These are phyloP conservation scores for Phoma sp. DNA, from an alignment of 2,329 filamentous ascomycete genomes.

Conservation along the genomic window DNA sequence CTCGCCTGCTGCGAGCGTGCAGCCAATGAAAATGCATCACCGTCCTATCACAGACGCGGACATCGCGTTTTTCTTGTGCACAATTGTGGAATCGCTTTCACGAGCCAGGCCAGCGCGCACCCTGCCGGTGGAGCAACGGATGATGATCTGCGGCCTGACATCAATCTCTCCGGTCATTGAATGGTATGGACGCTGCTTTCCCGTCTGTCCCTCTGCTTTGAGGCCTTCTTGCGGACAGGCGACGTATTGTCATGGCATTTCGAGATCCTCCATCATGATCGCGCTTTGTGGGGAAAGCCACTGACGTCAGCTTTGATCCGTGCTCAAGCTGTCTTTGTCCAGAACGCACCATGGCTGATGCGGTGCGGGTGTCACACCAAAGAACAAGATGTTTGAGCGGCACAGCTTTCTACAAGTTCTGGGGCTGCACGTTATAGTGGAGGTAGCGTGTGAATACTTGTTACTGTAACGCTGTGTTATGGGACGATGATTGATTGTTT, in stretches of 20 bases:
- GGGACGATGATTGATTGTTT: background rate
- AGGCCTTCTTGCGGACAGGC: slow-evolving; percentile 3
- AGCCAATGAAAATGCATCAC: slow-evolving; percentile 31
- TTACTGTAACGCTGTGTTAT: too few species aligned
- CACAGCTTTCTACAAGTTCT: background rate
- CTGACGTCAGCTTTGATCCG: slow-evolving; percentile 24
- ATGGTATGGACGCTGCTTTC: slow-evolving; percentile 2
- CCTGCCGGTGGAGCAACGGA: background rate
- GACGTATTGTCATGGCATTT: slow-evolving; percentile 35
- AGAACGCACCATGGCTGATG: slow-evolving; percentile 4
- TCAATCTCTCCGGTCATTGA: background rate
- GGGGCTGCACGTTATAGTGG: background rate
- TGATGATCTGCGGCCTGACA: slow-evolving; percentile 12
- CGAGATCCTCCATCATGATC: slow-evolving; percentile 34
- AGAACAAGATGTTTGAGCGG: background rate
- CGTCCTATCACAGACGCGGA: slow-evolving; percentile 15
- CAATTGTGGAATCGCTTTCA: slow-evolving; percentile 30
- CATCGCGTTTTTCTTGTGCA: slow-evolving; percentile 27
- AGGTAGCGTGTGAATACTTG: background rate
- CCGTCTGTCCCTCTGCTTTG: background rate
- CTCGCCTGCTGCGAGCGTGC: slow-evolving; percentile 18
- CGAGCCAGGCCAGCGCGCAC: slow-evolving; percentile 14
- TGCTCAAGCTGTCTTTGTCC: slow-evolving; percentile 20
- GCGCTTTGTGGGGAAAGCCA: slow-evolving; percentile 31
- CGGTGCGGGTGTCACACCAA: slow-evolving; percentile 5